Evolutionary conservation across 116 monocot species (phyloP).

Genomic region (Thalassia testudinum): DNA sequence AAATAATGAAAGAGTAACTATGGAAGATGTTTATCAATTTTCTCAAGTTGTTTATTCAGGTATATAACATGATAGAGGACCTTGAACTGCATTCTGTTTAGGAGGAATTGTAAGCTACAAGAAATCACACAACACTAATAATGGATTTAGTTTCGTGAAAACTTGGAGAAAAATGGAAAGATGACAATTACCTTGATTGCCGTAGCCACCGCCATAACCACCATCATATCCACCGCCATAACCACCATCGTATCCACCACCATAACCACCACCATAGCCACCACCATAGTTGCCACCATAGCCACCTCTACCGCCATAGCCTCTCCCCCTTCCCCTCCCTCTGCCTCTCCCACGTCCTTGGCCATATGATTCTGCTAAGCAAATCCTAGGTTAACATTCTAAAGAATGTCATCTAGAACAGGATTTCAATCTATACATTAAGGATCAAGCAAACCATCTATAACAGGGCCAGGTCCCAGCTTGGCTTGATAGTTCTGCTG

Average conservation of each 20-base stretch:
- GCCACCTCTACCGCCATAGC: constrained; percentile 12
- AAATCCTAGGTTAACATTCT: too few relatives aligned
- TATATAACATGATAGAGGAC: neutral
- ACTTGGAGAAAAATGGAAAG: neutral
- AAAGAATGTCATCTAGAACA: neutral
- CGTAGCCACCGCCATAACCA: constrained; percentile 36
- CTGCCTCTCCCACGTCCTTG: constrained; percentile 65
- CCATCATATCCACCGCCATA: constrained; percentile 19
- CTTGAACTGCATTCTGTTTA: neutral
- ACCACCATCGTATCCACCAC: constrained; percentile 19
- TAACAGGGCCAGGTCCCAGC: constrained; percentile 22
- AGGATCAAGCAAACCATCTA: constrained; percentile 29
- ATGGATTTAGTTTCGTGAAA: too few relatives aligned
- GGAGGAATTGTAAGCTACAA: too few relatives aligned
- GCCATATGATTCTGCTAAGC: constrained; percentile 44
- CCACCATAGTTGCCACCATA: constrained; percentile 33
- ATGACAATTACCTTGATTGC: constrained; percentile 10
- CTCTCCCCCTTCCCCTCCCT: constrained; percentile 74
- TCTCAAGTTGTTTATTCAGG: too few relatives aligned
- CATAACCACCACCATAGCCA: constrained; percentile 29
- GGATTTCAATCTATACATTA: neutral
- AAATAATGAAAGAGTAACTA: neutral
- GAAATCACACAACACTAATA: too few relatives aligned
- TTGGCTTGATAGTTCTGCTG: constrained; percentile 19
- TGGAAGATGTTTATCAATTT: too few relatives aligned